Base-by-base conservation (phyloP, 2,329 filamentous ascomycete species). In the Verticillium zaregamsianum region DNA sequence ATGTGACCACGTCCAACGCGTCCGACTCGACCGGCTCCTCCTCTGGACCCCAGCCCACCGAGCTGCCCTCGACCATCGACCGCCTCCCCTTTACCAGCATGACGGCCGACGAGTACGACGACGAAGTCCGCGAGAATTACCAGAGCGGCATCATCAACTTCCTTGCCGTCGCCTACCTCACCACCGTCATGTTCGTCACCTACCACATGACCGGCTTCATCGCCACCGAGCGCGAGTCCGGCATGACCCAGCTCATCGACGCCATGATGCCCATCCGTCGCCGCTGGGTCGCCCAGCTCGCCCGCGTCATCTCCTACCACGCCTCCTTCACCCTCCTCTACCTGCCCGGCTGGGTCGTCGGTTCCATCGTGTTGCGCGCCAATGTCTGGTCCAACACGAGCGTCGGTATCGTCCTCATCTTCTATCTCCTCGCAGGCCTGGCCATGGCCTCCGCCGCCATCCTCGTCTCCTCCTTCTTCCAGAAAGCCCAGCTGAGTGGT, bases 401-500 rank as follows among this genome's bases (percentile, higher is more conserved):
- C 60, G 74, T 82, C 49, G 85, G 76, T 4, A 87, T 95, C 23
- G 81, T 94, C 31, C 80, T 93, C 55, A 74, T 94, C 58, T 92
- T 90, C 74, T 90, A 93, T 68, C 77, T 97, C 54, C 77, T 96
- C 3, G 79, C 84, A n/a, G 93, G 93, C 7, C 78, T 96, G 3
- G 85, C 92, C 3, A 79, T 96, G 55, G 86, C 90, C 0, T 95
- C 91, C 54, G 90, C 93, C 72, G 91, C 92, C 2, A 86, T 97
- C 60, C 82, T 96, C 49, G 90, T 90, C 31, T 92, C 90, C 0
- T 86, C 90, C 9, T 90, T 97, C 69, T 97, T 97, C 80, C 90
- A 86, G 68, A 93, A 89, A 71, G 89, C 93, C 0, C 93, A 97
- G 73, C 84, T 97, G 4, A 95, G 91, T 62, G 93, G 94, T 32